These are phyloP conservation scores for Calonectria pseudoturangicola DNA, from an alignment of 2,329 filamentous ascomycete species.

Conservation along the genomic window DNA sequence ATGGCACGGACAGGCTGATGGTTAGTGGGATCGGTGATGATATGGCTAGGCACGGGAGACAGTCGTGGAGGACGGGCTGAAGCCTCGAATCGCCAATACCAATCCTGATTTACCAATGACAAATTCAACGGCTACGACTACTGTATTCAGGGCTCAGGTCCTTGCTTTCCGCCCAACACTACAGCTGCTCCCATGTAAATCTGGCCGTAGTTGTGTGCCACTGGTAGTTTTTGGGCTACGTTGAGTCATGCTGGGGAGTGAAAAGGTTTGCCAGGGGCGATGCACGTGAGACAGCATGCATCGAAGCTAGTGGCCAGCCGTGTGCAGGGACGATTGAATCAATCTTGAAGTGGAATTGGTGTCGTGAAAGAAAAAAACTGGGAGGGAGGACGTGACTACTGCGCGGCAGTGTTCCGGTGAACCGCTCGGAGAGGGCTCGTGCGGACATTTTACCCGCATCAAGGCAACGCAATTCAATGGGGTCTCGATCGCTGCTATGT, in stretches of 20 bases:
- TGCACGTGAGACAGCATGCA: slow-evolving; percentile 3
- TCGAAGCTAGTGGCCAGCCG: background rate
- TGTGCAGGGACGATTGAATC: background rate
- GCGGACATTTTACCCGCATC: slow-evolving; percentile 9
- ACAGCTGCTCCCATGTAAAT: background rate
- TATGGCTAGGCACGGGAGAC: background rate
- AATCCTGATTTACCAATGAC: slow-evolving; percentile 21
- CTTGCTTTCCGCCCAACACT: background rate
- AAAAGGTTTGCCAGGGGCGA: background rate
- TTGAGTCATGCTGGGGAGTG: slow-evolving; percentile 1
- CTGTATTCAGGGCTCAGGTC: background rate
- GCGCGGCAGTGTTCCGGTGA: slow-evolving; percentile 16
- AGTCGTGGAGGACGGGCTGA: slow-evolving; percentile 5
- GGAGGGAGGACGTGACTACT: background rate
- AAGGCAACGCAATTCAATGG: background rate
- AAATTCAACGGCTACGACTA: background rate
- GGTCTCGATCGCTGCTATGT: slow-evolving; percentile 14
- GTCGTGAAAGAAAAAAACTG: background rate
- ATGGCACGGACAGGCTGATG: slow-evolving; percentile 5
- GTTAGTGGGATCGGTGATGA: background rate
- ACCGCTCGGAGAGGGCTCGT: slow-evolving; percentile 15
- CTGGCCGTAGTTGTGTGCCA: background rate
- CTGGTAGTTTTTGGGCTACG: background rate
- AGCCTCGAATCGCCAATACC: slow-evolving; percentile 19
- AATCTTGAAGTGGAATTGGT: background rate